Conservation (phyloP, 352 stramenopile species). For the Phytophthora hybrid region DNA sequence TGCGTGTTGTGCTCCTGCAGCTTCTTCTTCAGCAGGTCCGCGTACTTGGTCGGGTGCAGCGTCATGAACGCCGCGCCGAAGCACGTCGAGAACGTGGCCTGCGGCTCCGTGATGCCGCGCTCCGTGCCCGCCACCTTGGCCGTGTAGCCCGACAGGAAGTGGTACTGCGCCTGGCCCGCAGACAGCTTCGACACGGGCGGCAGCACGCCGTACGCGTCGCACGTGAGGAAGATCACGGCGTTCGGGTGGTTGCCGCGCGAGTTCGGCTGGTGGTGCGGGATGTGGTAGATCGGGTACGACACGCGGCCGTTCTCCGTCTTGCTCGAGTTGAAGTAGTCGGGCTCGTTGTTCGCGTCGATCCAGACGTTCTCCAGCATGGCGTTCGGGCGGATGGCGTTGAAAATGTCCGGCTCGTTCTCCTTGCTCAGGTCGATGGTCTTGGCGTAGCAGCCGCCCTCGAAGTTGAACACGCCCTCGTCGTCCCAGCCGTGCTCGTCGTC, state of each 20-base stretch:
- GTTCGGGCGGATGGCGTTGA: constrained; percentile 96
- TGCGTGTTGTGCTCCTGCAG: constrained; percentile 93
- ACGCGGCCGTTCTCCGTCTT: constrained; percentile 99
- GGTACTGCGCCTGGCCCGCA: constrained; percentile 96
- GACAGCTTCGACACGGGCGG: constrained; percentile 96
- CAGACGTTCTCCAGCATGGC: constrained; percentile 98
- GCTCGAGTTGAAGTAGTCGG: constrained; percentile 96
- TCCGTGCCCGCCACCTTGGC: constrained; percentile 99
- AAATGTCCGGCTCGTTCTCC: constrained; percentile 99
- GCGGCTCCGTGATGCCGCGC: constrained; percentile 96
- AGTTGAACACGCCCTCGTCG: constrained; percentile 99
- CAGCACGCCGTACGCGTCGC: constrained; percentile 98
- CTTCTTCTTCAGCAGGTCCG: constrained; percentile 97
- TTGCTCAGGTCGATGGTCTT: constrained; percentile 98
- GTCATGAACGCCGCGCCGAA: constrained; percentile 98
- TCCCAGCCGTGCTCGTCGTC: constrained; percentile 98
- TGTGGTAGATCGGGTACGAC: constrained; percentile 99
- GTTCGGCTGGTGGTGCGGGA: constrained; percentile 92
- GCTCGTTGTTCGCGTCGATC: constrained; percentile 79
- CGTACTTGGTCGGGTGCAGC: constrained; percentile 97
- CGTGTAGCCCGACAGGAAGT: constrained; percentile 99
- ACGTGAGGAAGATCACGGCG: constrained; percentile 98
- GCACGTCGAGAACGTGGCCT: constrained; percentile 96
- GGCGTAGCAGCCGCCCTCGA: constrained; percentile 99
- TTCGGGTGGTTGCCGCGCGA: constrained; percentile 94